Conservation (phyloP, 139 green algal species). For the Volvox africanus region DNA sequence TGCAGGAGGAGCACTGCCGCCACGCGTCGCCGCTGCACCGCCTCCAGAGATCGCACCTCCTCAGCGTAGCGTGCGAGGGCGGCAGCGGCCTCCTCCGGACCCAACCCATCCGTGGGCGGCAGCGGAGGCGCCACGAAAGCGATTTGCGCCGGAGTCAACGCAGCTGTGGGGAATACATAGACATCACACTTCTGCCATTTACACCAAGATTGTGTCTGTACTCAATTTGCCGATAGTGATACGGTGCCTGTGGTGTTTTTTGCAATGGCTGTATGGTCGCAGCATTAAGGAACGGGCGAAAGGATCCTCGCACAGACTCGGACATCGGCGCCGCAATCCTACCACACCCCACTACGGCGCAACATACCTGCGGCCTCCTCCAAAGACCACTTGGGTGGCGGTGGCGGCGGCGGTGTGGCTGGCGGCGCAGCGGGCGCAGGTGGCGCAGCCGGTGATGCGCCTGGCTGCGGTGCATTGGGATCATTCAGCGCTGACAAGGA, state of each 20-base stretch:
- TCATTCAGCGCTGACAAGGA: slow-evolving; percentile 15
- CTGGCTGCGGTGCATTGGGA: too few species aligned
- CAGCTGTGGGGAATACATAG: background rate
- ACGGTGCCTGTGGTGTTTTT: too few species aligned
- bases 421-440: background rate
- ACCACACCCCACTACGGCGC: background rate
- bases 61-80: background rate
- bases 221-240: too few species aligned
- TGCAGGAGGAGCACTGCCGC: slow-evolving; percentile 66
- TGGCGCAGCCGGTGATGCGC: background rate
- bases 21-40: slow-evolving; percentile 38
- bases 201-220: too few species aligned
- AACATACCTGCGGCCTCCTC: slow-evolving; percentile 30
- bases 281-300: too few species aligned
- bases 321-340: background rate
- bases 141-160: background rate
- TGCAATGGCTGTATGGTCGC: too few species aligned
- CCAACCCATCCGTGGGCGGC: slow-evolving; percentile 28
- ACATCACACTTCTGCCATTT: too few species aligned
- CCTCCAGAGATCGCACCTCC: background rate
- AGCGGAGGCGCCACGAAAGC: slow-evolving; percentile 37
- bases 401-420: background rate
- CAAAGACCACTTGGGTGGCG: slow-evolving; percentile 15
- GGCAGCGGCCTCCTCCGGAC: slow-evolving; percentile 21
- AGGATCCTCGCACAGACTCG: too few species aligned